A percentile compares a stretch with the other conserved stretches of the same genome.
Conservation (phyloP, 495 filamentous ascomycete species). For the Aspergillus cristatus region DNA sequence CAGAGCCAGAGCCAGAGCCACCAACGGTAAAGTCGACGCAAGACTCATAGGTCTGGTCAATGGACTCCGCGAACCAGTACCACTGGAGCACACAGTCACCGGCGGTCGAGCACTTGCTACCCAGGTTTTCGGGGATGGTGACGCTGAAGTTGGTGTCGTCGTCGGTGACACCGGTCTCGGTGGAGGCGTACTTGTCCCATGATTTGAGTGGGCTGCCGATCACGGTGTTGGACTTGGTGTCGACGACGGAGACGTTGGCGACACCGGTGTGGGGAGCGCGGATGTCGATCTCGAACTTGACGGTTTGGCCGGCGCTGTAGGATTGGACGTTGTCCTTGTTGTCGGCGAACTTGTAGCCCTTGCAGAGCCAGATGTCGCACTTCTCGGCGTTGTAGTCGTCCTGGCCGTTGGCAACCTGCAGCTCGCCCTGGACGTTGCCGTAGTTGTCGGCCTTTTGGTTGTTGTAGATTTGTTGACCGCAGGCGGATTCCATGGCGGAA, state of each 20-base stretch:
- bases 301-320: constrained; percentile 50
- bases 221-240: constrained; percentile 50
- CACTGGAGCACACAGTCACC: constrained; percentile 63
- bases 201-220: constrained; percentile 45
- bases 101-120: constrained; percentile 43
- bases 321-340: constrained; percentile 55
- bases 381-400: constrained; percentile 46
- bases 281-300: constrained; percentile 52
- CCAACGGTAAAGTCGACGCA: constrained; percentile 60
- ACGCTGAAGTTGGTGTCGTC: constrained; percentile 57
- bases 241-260: constrained; percentile 62
- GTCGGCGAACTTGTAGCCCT: constrained; percentile 62
- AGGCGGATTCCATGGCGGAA: constrained; percentile 47
- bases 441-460: constrained; percentile 56
- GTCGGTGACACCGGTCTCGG: constrained; percentile 34
- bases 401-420: constrained; percentile 47
- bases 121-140: constrained; percentile 52
- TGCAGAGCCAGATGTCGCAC: constrained; percentile 64
- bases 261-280: constrained; percentile 54
- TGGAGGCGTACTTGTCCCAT: constrained; percentile 51
- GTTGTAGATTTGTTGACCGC: constrained; percentile 51
- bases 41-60: constrained; percentile 65
- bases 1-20: constrained; percentile 18
- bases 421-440: constrained; percentile 57
- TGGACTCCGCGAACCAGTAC: constrained; percentile 58